Evolutionary conservation across 371 early-diverging fungal species (phyloP).

Genomic region (Mucor ambiguus): DNA sequence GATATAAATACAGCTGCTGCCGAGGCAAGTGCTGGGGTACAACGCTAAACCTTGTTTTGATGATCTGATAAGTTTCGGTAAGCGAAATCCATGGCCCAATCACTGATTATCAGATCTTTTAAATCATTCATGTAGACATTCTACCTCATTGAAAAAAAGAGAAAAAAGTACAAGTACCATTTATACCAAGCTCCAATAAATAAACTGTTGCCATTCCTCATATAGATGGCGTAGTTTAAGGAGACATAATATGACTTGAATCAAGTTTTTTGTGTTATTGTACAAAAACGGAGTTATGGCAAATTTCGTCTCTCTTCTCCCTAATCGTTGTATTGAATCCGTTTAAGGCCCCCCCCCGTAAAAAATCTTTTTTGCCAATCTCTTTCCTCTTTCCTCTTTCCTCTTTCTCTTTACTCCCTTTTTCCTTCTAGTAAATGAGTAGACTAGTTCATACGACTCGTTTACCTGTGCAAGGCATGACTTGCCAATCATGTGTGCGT

Average conservation of each 20-base stretch:
- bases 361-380: not conserved
- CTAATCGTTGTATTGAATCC: not conserved
- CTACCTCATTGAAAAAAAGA: too few species aligned
- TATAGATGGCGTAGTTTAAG: not conserved
- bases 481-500: constrained; percentile 65
- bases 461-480: constrained; percentile 62
- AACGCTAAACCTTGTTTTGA: not conserved
- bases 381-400: not conserved
- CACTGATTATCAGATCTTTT: not conserved
- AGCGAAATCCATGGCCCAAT: not conserved
- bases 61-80: constrained; percentile 1
- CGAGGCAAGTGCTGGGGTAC: not conserved
- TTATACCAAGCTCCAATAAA: not conserved
- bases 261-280: not conserved
- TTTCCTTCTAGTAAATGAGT: not conserved
- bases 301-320: not conserved
- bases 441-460: constrained; percentile 1
- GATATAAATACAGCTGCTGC: not conserved
- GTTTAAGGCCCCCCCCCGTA: constrained; percentile 13
- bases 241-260: not conserved
- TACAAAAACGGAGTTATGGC: constrained; percentile 2
- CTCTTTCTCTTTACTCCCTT: not conserved
- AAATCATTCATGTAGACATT: not conserved
- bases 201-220: not conserved
- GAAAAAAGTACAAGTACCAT: not conserved